phyloP scores from a whole-genome alignment of 2,329 filamentous ascomycete species.

The Fusarium sp. region DNA sequence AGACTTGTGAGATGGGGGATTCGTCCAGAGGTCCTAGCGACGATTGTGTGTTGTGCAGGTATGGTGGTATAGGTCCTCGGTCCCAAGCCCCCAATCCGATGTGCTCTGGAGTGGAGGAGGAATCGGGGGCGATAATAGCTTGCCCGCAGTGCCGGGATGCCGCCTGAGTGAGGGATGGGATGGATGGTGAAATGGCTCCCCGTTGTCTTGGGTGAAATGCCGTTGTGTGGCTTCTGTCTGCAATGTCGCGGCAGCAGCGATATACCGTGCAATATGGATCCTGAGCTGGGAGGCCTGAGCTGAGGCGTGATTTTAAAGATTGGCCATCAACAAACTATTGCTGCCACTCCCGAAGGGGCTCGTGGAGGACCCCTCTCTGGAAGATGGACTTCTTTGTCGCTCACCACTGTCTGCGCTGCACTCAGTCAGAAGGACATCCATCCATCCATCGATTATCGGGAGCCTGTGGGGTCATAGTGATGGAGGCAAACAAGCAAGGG shows the following conservation, averaged over 20 bases:
- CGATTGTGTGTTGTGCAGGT: slow-evolving; percentile 35
- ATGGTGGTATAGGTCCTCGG: slow-evolving; percentile 12
- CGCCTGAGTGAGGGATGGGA: slow-evolving; percentile 13
- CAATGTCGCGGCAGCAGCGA: not conserved
- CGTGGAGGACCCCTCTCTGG: slow-evolving; percentile 13
- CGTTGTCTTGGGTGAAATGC: not conserved
- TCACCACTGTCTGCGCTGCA: slow-evolving; percentile 16
- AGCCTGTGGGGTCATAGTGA: slow-evolving; percentile 36
- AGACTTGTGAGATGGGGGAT: slow-evolving; percentile 13
- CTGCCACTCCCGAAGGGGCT: slow-evolving; percentile 24
- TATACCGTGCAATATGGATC: slow-evolving; percentile 1
- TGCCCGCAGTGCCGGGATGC: slow-evolving; percentile 33
- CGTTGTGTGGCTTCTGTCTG: slow-evolving; percentile 6
- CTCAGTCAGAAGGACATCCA: slow-evolving; percentile 36
- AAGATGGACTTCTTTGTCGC: slow-evolving; percentile 20
- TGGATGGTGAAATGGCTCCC: slow-evolving; percentile 28
- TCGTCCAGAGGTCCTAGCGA: slow-evolving; percentile 11
- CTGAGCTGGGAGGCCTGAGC: slow-evolving; percentile 12
- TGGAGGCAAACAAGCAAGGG: slow-evolving; percentile 33
- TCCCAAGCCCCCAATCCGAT: slow-evolving; percentile 19
- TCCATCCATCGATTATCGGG: slow-evolving; percentile 34
- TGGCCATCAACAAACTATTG: slow-evolving; percentile 7
- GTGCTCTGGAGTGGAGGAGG: slow-evolving; percentile 29
- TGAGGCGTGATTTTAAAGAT: slow-evolving; percentile 22
- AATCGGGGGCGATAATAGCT: slow-evolving; percentile 36